Evolutionary conservation across 441 rosid genomes (phyloP).

Genomic region (Populus hybrid): DNA sequence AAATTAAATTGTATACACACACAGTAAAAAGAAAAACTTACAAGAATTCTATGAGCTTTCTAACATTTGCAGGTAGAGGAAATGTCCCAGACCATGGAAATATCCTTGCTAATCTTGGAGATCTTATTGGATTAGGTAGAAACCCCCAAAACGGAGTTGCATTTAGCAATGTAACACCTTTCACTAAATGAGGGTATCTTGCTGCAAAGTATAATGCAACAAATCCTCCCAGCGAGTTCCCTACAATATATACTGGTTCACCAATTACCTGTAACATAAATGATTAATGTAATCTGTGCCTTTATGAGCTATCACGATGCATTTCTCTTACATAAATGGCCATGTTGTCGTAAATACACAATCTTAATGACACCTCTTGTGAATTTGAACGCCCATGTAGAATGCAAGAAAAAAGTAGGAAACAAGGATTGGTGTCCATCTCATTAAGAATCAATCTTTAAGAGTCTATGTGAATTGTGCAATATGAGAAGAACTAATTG

Average conservation of each 20-base stretch:
- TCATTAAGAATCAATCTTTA: background rate
- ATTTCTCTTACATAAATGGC: background rate
- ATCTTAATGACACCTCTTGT: background rate
- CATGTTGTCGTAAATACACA: background rate
- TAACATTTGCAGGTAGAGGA: constrained; percentile 75
- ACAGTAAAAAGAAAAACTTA: constrained; percentile 38
- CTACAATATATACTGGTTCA: constrained; percentile 51
- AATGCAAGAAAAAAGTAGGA: background rate
- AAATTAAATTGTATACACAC: background rate
- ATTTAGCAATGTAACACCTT: constrained; percentile 84
- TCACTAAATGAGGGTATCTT: constrained; percentile 68
- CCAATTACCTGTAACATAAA: constrained; percentile 62
- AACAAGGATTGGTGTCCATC: background rate
- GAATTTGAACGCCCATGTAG: background rate
- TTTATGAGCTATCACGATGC: background rate
- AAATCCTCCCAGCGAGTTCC: constrained; percentile 92
- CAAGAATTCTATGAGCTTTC: constrained; percentile 67
- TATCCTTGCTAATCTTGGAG: constrained; percentile 64
- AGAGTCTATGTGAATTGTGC: background rate
- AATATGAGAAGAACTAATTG: background rate
- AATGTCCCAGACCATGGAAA: constrained; percentile 92
- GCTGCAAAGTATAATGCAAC: constrained; percentile 88
- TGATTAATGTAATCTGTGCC: background rate
- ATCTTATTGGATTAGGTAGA: constrained; percentile 73
- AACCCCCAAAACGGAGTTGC: constrained; percentile 98